phyloP scores from a whole-genome alignment of 169 alveolate genomes.

The Plasmodium chabaudi region DNA sequence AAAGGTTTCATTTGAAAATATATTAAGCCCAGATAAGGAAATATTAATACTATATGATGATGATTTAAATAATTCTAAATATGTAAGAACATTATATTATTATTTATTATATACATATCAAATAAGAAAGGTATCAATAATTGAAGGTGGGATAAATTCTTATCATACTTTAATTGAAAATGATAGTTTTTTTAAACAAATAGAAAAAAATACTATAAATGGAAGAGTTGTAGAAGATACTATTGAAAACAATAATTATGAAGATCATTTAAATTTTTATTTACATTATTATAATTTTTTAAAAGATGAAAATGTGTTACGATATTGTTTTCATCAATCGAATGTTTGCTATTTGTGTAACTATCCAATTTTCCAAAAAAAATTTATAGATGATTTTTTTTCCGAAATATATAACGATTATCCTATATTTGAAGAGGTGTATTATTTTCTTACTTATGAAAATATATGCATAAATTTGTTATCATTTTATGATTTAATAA shows the following conservation, averaged over 20 bases:
- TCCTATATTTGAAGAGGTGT: constrained; percentile 28
- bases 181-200: neutral
- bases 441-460: constrained; percentile 7
- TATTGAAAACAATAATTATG: neutral
- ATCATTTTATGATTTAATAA: constrained; percentile 29
- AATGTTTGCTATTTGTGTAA: constrained; percentile 40
- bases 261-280: neutral
- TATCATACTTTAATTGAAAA: constrained; percentile 30
- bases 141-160: constrained; percentile 75
- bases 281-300: neutral
- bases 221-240: neutral
- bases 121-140: constrained; percentile 35
- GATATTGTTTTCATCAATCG: constrained; percentile 1
- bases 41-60: constrained; percentile 47
- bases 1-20: constrained; percentile 8
- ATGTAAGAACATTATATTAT: constrained; percentile 48
- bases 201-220: neutral
- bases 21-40: constrained; percentile 14
- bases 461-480: constrained; percentile 13
- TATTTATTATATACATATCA: constrained; percentile 22
- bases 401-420: constrained; percentile 53
- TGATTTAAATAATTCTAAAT: constrained; percentile 21
- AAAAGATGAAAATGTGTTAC: neutral
- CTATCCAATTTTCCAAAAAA: constrained; percentile 7
- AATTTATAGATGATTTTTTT: constrained; percentile 67